Conservation (phyloP, 108 stramenopile species). For the Stephanodiscus minutulus region DNA sequence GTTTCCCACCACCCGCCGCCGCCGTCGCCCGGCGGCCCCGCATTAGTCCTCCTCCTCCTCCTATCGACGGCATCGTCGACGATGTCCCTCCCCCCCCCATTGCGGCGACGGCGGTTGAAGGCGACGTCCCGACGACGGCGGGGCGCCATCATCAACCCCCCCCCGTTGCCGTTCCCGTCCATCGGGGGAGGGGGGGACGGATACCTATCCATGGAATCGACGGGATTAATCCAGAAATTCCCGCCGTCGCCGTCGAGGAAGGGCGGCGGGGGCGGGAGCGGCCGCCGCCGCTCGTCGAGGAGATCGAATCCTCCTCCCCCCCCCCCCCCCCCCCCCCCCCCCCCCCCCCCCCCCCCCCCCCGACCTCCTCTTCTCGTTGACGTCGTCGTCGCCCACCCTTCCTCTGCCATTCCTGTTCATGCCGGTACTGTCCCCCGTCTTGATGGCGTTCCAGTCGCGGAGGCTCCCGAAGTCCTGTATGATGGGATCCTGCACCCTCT, state of each 20-base stretch:
- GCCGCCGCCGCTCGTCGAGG: conserved; percentile 4
- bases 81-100: conserved; percentile 1
- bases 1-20: conserved; percentile 48
- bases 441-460: conserved; percentile 20
- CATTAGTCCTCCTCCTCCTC: background rate
- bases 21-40: conserved; percentile 5
- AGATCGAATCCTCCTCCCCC: conserved; percentile 4
- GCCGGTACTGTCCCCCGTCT: conserved; percentile 11
- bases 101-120: conserved; percentile 5
- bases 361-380: background rate
- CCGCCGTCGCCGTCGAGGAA: conserved; percentile 10
- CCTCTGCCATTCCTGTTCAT: background rate
- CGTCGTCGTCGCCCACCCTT: conserved; percentile 12
- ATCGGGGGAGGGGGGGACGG: background rate
- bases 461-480: conserved; percentile 27
- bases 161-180: background rate
- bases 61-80: conserved; percentile 6
- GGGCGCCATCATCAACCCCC: conserved; percentile 11
- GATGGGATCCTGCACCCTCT: conserved; percentile 5
- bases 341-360: no score
- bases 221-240: conserved; percentile 49
- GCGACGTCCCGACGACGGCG: conserved; percentile 2
- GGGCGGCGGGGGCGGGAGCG: conserved; percentile 2
- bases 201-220: conserved; percentile 33
- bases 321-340: background rate